Conservation (phyloP, 257 asterid species). For the Verbascum thapsus region DNA sequence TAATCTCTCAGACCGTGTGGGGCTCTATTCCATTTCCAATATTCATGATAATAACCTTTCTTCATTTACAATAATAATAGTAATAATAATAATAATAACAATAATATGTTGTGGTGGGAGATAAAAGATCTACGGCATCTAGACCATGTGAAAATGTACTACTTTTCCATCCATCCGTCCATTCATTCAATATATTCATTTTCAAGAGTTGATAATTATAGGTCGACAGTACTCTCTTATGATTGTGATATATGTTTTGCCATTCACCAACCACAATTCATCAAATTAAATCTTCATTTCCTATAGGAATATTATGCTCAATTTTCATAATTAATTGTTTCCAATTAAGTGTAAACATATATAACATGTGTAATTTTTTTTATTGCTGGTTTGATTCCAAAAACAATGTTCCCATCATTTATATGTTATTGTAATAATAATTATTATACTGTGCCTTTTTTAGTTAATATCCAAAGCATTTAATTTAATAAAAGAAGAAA, state of each 20-base stretch:
- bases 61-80: conserved; percentile 21
- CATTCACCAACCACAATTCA: conserved; percentile 31
- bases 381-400: too few relatives aligned
- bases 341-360: too few relatives aligned
- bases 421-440: too few relatives aligned
- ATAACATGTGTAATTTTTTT: too few relatives aligned
- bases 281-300: too few relatives aligned
- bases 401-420: too few relatives aligned
- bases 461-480: neutral
- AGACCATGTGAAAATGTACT: conserved; percentile 33
- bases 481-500: neutral
- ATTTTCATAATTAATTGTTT: too few relatives aligned
- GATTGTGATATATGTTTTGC: conserved; percentile 25
- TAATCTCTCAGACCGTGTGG: neutral
- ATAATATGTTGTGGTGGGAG: neutral
- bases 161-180: conserved; percentile 25
- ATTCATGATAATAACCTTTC: conserved; percentile 17
- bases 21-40: conserved; percentile 22
- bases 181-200: conserved; percentile 12
- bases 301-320: too few relatives aligned
- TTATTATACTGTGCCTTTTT: neutral
- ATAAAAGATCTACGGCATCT: conserved; percentile 38
- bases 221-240: conserved; percentile 7
- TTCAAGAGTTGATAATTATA: conserved; percentile 21
- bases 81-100: too few relatives aligned